Conservation (phyloP, 139 green algal genomes). For the Parachlorella kessleri region DNA sequence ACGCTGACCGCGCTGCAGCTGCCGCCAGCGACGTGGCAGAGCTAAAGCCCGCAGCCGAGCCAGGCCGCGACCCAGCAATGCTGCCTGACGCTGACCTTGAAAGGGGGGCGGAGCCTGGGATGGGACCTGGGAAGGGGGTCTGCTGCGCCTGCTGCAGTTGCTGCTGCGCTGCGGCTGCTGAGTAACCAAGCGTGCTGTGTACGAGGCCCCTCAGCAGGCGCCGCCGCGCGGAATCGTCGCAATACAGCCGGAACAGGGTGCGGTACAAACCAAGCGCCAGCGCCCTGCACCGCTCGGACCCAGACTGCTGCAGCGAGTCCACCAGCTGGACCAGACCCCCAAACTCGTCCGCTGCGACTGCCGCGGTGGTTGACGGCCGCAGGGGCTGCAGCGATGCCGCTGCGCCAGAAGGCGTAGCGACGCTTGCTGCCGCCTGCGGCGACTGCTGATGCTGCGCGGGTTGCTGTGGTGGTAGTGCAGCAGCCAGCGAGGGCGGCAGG, state of each 20-base stretch:
- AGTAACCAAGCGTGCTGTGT: conserved; percentile 12
- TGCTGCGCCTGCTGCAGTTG: not conserved
- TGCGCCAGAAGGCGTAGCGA: not conserved
- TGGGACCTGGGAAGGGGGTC: too few species aligned
- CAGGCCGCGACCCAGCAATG: too few species aligned
- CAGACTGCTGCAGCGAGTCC: conserved; percentile 25
- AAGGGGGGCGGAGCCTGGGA: too few species aligned
- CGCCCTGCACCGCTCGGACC: not conserved
- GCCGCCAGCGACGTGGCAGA: too few species aligned
- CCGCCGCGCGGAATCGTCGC: conserved; percentile 37
- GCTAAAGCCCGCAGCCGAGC: too few species aligned
- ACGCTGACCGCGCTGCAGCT: not conserved
- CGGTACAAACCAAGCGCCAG: conserved; percentile 32
- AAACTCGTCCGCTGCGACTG: conserved; percentile 42
- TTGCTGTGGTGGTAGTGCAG: too few species aligned
- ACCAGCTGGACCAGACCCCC: conserved; percentile 26
- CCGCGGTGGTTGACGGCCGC: conserved; percentile 26
- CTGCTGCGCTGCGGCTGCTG: not conserved
- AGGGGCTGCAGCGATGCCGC: too few species aligned
- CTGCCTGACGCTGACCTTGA: too few species aligned
- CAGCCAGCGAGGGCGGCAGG: not conserved
- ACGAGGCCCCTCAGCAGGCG: conserved; percentile 54
- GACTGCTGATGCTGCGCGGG: not conserved
- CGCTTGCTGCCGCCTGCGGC: too few species aligned
- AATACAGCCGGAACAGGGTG: conserved; percentile 46